Evolutionary conservation across 306 rosid genomes (phyloP), one percentile per base, ranked within the genome.

Genomic region (Sphenostylis stenocarpa): DNA sequence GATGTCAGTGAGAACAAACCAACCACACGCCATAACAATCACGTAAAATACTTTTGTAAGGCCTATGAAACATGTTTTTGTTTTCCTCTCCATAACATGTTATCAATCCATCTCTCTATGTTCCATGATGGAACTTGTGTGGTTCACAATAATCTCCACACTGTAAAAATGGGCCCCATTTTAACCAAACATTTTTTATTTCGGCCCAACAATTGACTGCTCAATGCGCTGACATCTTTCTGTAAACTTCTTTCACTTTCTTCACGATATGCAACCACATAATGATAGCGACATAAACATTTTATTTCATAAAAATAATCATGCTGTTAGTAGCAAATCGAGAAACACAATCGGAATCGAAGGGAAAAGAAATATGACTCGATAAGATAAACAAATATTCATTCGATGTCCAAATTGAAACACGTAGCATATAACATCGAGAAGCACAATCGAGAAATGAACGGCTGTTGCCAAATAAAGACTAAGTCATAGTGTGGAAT

Each of bases 51-150:
- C 52, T 70, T 76, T 8, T 36, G 2, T 28, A 70, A 9, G 38
- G 10, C 31, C 0, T 28, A 23, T 53, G 51, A 16, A 41, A 61
- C 49, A 52, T 44, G 5, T 7, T 65, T 57, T 43, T 44, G 5
- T 7, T 65, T 57, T 43, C 57, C 20, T 31, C 12, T 15, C 7
- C 11, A 3, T 24, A 1, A 6, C 44, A 58, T 21, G 13, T 36
- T 4, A 6, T 58, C 28, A 33, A 11, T 69, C 67, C 1, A 0
- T 36, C 38, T 34, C n/a, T n/a, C 28, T 3, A 16, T 63, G 43
- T 39, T 16, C n/a, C 13, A 26, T 68, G 85, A 85, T 75, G 77
- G 82, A 78, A 79, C 60, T 2, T 76, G 10, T 58, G 75, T 67
- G 89, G 88, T 60, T 71, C 5, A 66, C 11, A 45, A 19, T 82